These are phyloP conservation scores for Leptographium procerum DNA, from an alignment of 2,329 filamentous ascomycete species.

Conservation along the genomic window DNA sequence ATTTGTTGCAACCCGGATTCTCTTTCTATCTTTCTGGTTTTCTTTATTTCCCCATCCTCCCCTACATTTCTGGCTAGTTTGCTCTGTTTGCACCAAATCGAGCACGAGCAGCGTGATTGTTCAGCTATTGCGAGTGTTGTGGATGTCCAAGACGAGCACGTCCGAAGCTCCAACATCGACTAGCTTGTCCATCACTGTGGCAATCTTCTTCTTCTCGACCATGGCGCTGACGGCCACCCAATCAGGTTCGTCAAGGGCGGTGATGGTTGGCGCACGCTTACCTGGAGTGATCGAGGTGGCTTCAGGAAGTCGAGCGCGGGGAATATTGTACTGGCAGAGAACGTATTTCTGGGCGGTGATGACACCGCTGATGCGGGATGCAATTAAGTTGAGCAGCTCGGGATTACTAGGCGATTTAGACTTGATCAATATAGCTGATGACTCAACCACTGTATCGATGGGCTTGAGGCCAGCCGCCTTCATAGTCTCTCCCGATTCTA, in stretches of 20 bases:
- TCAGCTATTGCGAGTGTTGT: slow-evolving; percentile 43
- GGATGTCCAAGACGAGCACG: slow-evolving; percentile 75
- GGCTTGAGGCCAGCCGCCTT: slow-evolving; percentile 85
- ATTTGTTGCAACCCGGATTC: neutral
- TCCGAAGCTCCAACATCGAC: slow-evolving; percentile 67
- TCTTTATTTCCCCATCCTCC: too few species aligned
- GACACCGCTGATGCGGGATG: slow-evolving; percentile 78
- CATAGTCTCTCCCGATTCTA: slow-evolving; percentile 98
- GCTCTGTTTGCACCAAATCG: neutral
- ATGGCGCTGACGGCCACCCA: slow-evolving; percentile 95
- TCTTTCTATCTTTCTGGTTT: neutral
- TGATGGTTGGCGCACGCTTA: slow-evolving; percentile 86
- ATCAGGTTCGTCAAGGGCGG: slow-evolving; percentile 72
- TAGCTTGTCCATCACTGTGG: slow-evolving; percentile 76
- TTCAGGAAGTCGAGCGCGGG: slow-evolving; percentile 52
- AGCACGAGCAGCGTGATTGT: neutral
- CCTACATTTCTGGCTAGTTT: neutral
- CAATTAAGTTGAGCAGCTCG: slow-evolving; percentile 71
- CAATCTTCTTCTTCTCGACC: slow-evolving; percentile 81
- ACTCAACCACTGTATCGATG: slow-evolving; percentile 86
- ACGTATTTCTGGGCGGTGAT: slow-evolving; percentile 93
- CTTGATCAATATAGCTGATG: slow-evolving; percentile 83
- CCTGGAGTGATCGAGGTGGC: slow-evolving; percentile 78
- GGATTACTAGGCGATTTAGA: slow-evolving; percentile 73
- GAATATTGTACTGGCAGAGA: slow-evolving; percentile 92